Conservation (phyloP, 768 basidiomycete genomes). For the Cystobasidium tubakii region DNA sequence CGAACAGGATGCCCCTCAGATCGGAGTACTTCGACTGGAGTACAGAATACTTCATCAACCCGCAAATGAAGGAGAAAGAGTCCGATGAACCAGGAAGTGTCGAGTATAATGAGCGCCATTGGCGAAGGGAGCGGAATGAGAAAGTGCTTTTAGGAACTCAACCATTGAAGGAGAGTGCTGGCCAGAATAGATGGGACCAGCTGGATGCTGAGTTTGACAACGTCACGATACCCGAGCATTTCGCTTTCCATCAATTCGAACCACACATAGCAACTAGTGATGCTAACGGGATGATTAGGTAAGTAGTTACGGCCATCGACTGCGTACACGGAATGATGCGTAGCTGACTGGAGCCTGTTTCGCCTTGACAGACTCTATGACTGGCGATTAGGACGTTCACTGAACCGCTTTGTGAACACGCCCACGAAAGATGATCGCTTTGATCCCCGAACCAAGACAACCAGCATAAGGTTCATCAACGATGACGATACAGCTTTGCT, state of each 20-base stretch:
- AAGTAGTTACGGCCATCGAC: constrained; percentile 42
- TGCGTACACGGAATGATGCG: background rate
- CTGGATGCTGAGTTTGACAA: constrained; percentile 49
- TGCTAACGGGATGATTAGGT: constrained; percentile 81
- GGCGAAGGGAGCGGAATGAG: constrained; percentile 87
- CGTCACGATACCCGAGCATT: constrained; percentile 54
- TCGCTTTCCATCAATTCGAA: constrained; percentile 89
- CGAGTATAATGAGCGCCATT: constrained; percentile 89
- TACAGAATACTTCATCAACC: constrained; percentile 92
- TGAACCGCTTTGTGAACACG: constrained; percentile 82
- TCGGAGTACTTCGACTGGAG: constrained; percentile 94
- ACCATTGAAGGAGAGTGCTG: constrained; percentile 65
- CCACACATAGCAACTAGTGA: constrained; percentile 79
- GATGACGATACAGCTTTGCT: constrained; percentile 90
- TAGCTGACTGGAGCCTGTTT: constrained; percentile 28
- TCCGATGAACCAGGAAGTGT: constrained; percentile 91
- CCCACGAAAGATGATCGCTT: constrained; percentile 57
- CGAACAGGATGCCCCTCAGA: constrained; percentile 63
- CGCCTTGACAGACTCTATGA: constrained; percentile 70
- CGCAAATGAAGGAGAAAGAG: constrained; percentile 95
- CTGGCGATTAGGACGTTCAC: constrained; percentile 71
- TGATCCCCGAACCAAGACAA: constrained; percentile 62
- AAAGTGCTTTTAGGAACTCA: constrained; percentile 65
- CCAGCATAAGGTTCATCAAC: constrained; percentile 85
- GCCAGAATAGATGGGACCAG: constrained; percentile 56